A percentile compares a stretch with the other conserved stretches of the same genome.
Evolutionary conservation across 148 eudicot genomes (phyloP).

Genomic region (Vaccinium myrtillus): DNA sequence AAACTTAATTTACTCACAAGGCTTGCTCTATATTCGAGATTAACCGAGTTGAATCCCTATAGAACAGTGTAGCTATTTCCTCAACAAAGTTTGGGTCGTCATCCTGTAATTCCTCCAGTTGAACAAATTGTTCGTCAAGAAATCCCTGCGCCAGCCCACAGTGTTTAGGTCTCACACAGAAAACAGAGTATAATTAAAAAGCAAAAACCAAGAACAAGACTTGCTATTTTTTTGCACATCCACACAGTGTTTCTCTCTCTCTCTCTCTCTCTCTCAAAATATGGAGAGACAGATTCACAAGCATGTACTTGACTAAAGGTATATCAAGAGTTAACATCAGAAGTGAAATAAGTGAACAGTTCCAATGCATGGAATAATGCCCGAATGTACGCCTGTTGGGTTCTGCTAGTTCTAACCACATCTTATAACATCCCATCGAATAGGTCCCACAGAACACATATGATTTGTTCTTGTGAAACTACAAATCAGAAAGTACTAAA

Average conservation of each 20-base stretch:
- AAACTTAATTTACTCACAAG: constrained; percentile 43
- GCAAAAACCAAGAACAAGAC: neutral
- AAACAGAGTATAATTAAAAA: neutral
- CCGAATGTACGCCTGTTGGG: neutral
- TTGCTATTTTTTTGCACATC: neutral
- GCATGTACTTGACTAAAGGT: neutral
- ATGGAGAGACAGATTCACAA: neutral
- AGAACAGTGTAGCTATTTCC: constrained; percentile 80
- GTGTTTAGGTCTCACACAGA: neutral
- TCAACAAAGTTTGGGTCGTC: constrained; percentile 90
- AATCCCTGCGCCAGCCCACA: constrained; percentile 48
- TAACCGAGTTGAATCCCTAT: constrained; percentile 75
- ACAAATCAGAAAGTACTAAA: neutral
- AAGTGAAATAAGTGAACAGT: neutral
- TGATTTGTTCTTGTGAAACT: neutral
- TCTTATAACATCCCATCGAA: neutral
- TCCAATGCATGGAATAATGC: neutral
- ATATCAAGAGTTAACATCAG: neutral
- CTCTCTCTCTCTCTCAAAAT: neutral
- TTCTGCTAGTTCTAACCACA: neutral
- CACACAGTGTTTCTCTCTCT: neutral
- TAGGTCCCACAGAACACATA: neutral
- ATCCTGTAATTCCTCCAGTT: constrained; percentile 95
- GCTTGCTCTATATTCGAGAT: constrained; percentile 76
- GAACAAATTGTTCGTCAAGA: constrained; percentile 85